These are phyloP conservation scores for Cercophora samala DNA, from an alignment of 495 filamentous ascomycete species.

Conservation along the genomic window DNA sequence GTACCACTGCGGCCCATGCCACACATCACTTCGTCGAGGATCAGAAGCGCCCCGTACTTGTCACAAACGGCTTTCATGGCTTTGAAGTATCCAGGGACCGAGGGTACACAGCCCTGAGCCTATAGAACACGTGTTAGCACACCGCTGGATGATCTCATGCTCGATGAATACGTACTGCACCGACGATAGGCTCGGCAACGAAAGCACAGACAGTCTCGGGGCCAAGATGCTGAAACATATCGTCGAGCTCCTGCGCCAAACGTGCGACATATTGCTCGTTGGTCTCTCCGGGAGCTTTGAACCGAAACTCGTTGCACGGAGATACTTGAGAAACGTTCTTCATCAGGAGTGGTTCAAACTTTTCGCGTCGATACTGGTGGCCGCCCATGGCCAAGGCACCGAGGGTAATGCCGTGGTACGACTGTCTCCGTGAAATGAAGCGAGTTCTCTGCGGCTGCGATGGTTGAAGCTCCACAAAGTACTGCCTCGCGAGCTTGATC, in stretches of 20 bases:
- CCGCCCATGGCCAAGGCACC: constrained; percentile 63
- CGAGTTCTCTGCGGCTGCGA: constrained; percentile 40
- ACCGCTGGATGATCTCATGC: too few species aligned
- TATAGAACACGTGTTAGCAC: constrained; percentile 12
- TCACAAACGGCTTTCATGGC: constrained; percentile 66
- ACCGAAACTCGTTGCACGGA: constrained; percentile 56
- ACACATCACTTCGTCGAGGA: constrained; percentile 79
- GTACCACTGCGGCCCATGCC: constrained; percentile 70
- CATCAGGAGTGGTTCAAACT: constrained; percentile 64
- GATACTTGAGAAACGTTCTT: constrained; percentile 61
- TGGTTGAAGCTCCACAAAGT: constrained; percentile 52
- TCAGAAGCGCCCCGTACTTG: constrained; percentile 69
- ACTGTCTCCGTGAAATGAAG: constrained; percentile 65
- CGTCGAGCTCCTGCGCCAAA: constrained; percentile 63
- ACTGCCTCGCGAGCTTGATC: constrained; percentile 67
- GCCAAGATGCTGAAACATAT: constrained; percentile 68
- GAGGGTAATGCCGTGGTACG: constrained; percentile 75
- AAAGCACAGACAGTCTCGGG: constrained; percentile 73
- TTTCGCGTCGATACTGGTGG: constrained; percentile 58
- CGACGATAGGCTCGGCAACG: constrained; percentile 65
- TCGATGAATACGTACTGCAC: constrained; percentile 38
- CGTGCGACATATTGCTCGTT: constrained; percentile 49
- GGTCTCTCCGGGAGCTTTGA: constrained; percentile 32
- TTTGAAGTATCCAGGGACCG: constrained; percentile 65
- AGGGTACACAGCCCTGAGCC: constrained; percentile 63